Percentiles rank a stretch among this genome's conserved stretches.
Evolutionary conservation across 495 filamentous ascomycete genomes (phyloP).

Genomic region (Lasiosphaeria hispida): DNA sequence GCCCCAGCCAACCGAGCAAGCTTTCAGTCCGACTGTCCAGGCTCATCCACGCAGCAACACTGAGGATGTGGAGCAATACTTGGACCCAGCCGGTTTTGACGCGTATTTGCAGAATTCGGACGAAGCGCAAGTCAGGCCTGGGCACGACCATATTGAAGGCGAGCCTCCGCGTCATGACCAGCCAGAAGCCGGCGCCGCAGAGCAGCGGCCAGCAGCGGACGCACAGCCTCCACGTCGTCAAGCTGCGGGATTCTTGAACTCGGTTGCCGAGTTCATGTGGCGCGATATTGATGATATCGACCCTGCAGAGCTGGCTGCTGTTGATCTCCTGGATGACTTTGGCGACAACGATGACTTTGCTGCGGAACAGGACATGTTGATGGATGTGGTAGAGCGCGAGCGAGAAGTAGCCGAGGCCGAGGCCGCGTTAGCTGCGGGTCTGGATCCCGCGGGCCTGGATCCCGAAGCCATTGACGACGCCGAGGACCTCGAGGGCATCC

Average conservation of each 20-base stretch:
- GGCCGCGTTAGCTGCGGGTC: slow-evolving; percentile 40
- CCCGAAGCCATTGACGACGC: slow-evolving; percentile 68
- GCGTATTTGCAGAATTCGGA: too few species aligned
- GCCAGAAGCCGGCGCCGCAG: background rate
- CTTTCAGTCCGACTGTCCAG: background rate
- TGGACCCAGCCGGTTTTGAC: too few species aligned
- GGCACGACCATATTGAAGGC: background rate
- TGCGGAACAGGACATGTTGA: slow-evolving; percentile 20
- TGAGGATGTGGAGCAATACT: too few species aligned
- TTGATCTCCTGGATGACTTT: slow-evolving; percentile 31
- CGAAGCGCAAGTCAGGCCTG: background rate
- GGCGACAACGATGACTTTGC: slow-evolving; percentile 31
- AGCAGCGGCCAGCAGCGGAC: background rate
- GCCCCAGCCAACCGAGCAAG: background rate
- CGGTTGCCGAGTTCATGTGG: slow-evolving; percentile 52
- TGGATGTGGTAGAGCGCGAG: slow-evolving; percentile 27
- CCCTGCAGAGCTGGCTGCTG: slow-evolving; percentile 32
- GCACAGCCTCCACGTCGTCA: slow-evolving; percentile 15
- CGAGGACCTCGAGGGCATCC: slow-evolving; percentile 95
- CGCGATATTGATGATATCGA: slow-evolving; percentile 31
- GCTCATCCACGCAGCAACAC: too few species aligned
- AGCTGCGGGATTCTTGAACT: slow-evolving; percentile 33
- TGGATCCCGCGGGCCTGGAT: slow-evolving; percentile 40
- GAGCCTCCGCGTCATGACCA: background rate
- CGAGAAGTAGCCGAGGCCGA: slow-evolving; percentile 41